Base-by-base conservation (phyloP, 2,329 filamentous ascomycete species). In the Nannizziopsis arthrosporioides region DNA sequence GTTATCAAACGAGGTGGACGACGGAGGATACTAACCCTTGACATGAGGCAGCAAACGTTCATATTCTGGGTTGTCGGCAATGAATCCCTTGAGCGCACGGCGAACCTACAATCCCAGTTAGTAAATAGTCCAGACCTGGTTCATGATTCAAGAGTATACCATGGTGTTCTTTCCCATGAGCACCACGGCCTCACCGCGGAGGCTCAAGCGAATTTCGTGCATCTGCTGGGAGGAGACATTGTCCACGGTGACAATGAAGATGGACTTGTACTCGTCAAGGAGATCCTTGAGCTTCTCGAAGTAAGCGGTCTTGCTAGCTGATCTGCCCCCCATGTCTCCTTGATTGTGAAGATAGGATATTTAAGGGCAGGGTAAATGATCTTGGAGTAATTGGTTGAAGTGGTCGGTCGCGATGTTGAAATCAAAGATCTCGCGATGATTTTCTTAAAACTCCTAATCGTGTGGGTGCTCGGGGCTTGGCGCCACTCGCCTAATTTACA, bases 151-250 rank as follows among this genome's bases (percentile, higher is more conserved):
- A 56, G 15, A 17, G 61, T 76, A 52, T 73, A 92, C 90, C 92
- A 98, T 98, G 74, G 92, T 98, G 83, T 98, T 98, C 84, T 95
- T 96, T 71, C 90, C 92, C 92, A 96, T 96, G 75, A 98, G 79
- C 63, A 98, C 89, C 63, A 96, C 85, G 74, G 81, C 89, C 73
- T 94, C 75, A 56, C 83, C 84, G 71, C 92, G 89, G 71, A 98
- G 85, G 65, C 86, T 74, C 66, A 83, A 75, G 72, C 92, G 85
- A 73, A 98, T 96, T 82, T 98, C 92, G 86, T 98, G 92, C 93
- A 98, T 98, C 83, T 98, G 93, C 82, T 98, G 92, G 63, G 92
- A 98, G 73, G 84, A 87, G 82, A 98, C 92, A 98, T 96, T 98
- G 87, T 96, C 86, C 69, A 90, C 84, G 68, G 69, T 81, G 72